phyloP scores from a whole-genome alignment of 1,284 basidiomycete species.

The Ceratobasidium sp. region DNA sequence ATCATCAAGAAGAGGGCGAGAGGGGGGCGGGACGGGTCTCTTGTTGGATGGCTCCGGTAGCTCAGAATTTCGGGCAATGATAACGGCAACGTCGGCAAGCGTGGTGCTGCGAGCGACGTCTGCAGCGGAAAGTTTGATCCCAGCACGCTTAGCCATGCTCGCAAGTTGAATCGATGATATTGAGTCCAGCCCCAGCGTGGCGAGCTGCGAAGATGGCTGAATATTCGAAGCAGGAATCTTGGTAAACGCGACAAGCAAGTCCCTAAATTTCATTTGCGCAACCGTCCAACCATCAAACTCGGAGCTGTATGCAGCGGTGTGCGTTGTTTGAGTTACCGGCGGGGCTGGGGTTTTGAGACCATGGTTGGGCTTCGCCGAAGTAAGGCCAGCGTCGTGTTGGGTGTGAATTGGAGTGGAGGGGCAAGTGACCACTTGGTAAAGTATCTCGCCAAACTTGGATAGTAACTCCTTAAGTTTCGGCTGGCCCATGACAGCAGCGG shows the following conservation, averaged over 20 bases:
- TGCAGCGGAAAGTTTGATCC: constrained; percentile 43
- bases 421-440: neutral
- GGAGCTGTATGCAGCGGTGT: neutral
- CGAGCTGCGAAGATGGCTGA: constrained; percentile 31
- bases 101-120: constrained; percentile 33
- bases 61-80: constrained; percentile 13
- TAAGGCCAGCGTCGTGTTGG: neutral
- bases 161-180: constrained; percentile 60
- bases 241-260: constrained; percentile 27
- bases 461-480: constrained; percentile 5
- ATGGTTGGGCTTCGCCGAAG: neutral
- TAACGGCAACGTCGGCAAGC: constrained; percentile 23
- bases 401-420: constrained; percentile 10
- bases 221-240: constrained; percentile 30
- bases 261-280: constrained; percentile 19
- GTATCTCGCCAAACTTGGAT: constrained; percentile 1
- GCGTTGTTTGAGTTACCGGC: neutral
- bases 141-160: constrained; percentile 52
- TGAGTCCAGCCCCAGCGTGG: constrained; percentile 59
- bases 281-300: constrained; percentile 29
- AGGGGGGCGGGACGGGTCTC: neutral
- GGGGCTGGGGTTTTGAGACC: neutral
- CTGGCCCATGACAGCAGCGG: neutral
- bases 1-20: constrained; percentile 16
- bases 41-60: neutral